These are phyloP conservation scores for Posidonia australis DNA, from an alignment of 106 monocot species.

Conservation along the genomic window DNA sequence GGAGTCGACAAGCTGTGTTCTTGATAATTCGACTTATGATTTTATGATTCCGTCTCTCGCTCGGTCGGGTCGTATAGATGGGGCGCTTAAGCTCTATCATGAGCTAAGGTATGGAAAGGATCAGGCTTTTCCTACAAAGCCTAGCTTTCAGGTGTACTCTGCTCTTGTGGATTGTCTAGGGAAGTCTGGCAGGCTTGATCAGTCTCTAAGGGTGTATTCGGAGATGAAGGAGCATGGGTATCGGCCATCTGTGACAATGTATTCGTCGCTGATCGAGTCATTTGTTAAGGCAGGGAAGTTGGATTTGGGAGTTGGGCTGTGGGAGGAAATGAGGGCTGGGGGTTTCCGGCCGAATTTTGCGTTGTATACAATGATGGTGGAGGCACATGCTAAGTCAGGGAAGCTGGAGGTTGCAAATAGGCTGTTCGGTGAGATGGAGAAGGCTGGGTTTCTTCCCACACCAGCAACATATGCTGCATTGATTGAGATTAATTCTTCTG, in stretches of 20 bases:
- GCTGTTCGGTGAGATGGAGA: constrained; percentile 85
- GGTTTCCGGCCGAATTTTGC: constrained; percentile 81
- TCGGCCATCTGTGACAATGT: constrained; percentile 34
- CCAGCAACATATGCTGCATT: constrained; percentile 66
- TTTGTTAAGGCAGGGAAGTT: constrained; percentile 84
- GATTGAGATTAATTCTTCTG: constrained; percentile 62
- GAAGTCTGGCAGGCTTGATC: constrained; percentile 81
- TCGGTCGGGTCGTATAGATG: constrained; percentile 69
- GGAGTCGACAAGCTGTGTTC: constrained; percentile 14
- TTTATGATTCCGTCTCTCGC: constrained; percentile 73
- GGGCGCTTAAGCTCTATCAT: constrained; percentile 55
- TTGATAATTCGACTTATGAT: constrained; percentile 58
- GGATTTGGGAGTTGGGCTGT: constrained; percentile 54
- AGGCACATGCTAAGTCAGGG: constrained; percentile 73
- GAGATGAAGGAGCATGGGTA: constrained; percentile 65
- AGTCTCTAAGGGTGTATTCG: constrained; percentile 44
- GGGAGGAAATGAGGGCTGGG: constrained; percentile 68
- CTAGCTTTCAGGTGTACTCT: constrained; percentile 36
- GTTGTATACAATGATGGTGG: constrained; percentile 81
- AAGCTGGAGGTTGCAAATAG: constrained; percentile 43
- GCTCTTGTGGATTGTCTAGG: constrained; percentile 69
- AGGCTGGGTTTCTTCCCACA: constrained; percentile 78
- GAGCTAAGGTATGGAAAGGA: constrained; percentile 30
- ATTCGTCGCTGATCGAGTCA: constrained; percentile 58
- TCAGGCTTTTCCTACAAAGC: neutral